Evolutionary conservation across 805 yeast species (phyloP).

Genomic region (Ogataea glucozyma): DNA sequence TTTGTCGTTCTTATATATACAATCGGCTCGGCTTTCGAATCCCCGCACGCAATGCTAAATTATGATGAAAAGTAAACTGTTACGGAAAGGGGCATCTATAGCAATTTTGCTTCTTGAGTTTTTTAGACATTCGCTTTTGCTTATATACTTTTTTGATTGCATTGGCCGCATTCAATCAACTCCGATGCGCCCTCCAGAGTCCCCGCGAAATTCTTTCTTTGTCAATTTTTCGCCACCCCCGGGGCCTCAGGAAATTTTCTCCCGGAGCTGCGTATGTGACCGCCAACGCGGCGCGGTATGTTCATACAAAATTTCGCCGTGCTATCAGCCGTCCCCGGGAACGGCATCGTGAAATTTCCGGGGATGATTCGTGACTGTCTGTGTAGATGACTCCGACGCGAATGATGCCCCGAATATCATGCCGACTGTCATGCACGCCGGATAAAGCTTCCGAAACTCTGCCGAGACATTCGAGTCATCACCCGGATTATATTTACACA

Average conservation of each 20-base stretch:
- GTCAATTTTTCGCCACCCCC: neutral
- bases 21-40: neutral
- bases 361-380: conserved; percentile 8
- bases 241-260: too few species aligned
- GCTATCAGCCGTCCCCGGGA: too few species aligned
- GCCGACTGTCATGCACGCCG: neutral
- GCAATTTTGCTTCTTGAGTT: neutral
- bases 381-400: conserved; percentile 5
- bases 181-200: neutral
- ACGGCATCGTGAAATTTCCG: conserved; percentile 6
- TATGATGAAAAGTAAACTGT: neutral
- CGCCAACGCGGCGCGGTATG: too few species aligned
- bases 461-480: neutral
- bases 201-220: neutral
- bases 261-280: too few species aligned
- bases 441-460: neutral
- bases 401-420: neutral
- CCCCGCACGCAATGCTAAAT: conserved; percentile 1
- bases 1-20: conserved; percentile 2
- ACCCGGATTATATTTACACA: too few species aligned
- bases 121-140: conserved; percentile 1
- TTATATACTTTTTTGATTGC: conserved; percentile 1
- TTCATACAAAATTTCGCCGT: too few species aligned
- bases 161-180: neutral
- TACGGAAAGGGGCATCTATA: neutral